Evolutionary conservation across 2,329 filamentous ascomycete genomes (phyloP).

Genomic region (Hymenoscyphus fructigenus): DNA sequence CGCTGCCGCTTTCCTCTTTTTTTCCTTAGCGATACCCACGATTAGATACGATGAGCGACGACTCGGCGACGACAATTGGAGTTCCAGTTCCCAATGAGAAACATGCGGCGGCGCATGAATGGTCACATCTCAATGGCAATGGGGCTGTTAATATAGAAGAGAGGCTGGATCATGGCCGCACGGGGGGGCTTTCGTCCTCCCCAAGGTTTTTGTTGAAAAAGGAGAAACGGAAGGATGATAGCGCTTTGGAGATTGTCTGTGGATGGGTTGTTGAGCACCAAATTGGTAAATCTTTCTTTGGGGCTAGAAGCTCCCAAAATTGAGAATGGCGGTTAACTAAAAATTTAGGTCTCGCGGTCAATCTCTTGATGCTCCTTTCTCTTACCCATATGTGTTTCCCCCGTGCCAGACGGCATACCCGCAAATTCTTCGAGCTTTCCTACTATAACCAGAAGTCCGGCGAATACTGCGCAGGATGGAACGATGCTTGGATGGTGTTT

Average conservation of each 20-base stretch:
- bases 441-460: conserved; percentile 72
- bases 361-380: conserved; percentile 78
- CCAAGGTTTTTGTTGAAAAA: conserved; percentile 41
- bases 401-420: conserved; percentile 73
- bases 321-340: conserved; percentile 13
- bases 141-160: conserved; percentile 23
- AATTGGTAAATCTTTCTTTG: conserved; percentile 58
- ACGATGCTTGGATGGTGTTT: conserved; percentile 75
- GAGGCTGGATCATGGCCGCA: conserved; percentile 16
- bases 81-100: conserved; percentile 18
- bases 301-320: neutral
- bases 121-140: conserved; percentile 20
- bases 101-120: conserved; percentile 21
- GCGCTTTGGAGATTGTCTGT: conserved; percentile 58
- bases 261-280: conserved; percentile 77
- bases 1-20: conserved; percentile 16
- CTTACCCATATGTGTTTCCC: conserved; percentile 83
- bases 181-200: conserved; percentile 16
- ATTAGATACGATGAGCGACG: conserved; percentile 23
- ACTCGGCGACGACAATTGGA: conserved; percentile 12
- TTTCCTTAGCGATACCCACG: conserved; percentile 18
- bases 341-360: conserved; percentile 72
- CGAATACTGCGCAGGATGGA: conserved; percentile 72
- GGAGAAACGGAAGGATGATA: conserved; percentile 61
- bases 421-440: conserved; percentile 83